These are phyloP conservation scores for Collybia mongolica DNA, from an alignment of 768 basidiomycete species.

Conservation along the genomic window DNA sequence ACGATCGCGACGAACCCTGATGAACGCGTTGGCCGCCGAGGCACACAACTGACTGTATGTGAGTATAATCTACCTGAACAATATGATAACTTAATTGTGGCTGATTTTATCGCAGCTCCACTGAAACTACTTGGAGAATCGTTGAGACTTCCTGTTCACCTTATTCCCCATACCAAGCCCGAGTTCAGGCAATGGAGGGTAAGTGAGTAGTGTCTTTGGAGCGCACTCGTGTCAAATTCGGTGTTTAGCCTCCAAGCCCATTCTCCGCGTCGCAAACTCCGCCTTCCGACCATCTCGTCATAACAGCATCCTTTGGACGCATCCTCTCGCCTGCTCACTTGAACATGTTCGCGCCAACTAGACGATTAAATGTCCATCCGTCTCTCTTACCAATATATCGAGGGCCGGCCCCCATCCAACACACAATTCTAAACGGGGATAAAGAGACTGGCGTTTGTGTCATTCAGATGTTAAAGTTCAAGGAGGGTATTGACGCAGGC, in stretches of 20 bases:
- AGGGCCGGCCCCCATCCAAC: conserved; percentile 92
- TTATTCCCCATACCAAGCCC: conserved; percentile 56
- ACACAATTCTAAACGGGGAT: conserved; percentile 68
- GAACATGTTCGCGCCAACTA: conserved; percentile 51
- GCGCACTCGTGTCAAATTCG: neutral
- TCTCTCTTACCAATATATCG: conserved; percentile 84
- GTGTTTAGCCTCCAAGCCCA: neutral
- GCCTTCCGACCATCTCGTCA: conserved; percentile 51
- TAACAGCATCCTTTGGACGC: conserved; percentile 91
- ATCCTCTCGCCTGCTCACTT: conserved; percentile 71
- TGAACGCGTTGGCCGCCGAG: conserved; percentile 58
- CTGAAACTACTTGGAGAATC: conserved; percentile 59
- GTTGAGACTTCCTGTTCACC: conserved; percentile 51
- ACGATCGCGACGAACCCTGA: conserved; percentile 74
- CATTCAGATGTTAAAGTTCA: conserved; percentile 68
- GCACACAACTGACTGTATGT: conserved; percentile 59
- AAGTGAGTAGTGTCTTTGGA: conserved; percentile 9
- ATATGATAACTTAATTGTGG: too few relatives aligned
- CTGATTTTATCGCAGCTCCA: conserved; percentile 51
- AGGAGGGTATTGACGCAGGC: conserved; percentile 78
- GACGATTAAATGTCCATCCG: conserved; percentile 85
- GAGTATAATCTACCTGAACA: conserved; percentile 15
- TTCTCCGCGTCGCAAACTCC: conserved; percentile 39
- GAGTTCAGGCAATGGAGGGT: conserved; percentile 71
- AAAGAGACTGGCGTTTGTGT: conserved; percentile 77